phyloP scores from a whole-genome alignment of 805 yeast species.

The Metschnikowia lachancei region DNA sequence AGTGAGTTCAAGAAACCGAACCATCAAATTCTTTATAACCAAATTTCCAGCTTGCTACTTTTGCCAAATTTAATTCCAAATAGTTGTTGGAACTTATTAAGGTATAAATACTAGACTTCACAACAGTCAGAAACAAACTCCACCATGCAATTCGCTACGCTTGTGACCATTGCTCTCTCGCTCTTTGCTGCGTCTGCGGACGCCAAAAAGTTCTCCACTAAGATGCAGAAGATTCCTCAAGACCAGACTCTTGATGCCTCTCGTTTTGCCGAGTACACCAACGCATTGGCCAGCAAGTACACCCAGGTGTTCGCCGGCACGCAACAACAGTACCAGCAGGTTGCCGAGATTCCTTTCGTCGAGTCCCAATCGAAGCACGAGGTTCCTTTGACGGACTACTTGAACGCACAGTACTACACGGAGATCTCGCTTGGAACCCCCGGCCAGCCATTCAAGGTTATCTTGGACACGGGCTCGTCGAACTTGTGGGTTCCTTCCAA shows the following conservation, averaged over 20 bases:
- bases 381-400: slow-evolving; percentile 85
- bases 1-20: slow-evolving; percentile 1
- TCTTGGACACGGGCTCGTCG: slow-evolving; percentile 94
- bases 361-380: slow-evolving; percentile 43
- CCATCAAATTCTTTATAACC: background rate
- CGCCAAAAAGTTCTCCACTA: slow-evolving; percentile 54
- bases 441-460: slow-evolving; percentile 87
- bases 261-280: slow-evolving; percentile 51
- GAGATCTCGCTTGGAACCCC: slow-evolving; percentile 93
- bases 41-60: too few relatives aligned
- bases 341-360: slow-evolving; percentile 21
- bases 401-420: slow-evolving; percentile 94
- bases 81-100: too few relatives aligned
- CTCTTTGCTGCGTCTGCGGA: slow-evolving; percentile 38
- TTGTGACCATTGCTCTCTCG: slow-evolving; percentile 44
- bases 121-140: background rate
- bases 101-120: too few relatives aligned
- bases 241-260: slow-evolving; percentile 55
- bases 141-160: slow-evolving; percentile 36
- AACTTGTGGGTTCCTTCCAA: slow-evolving; percentile 94
- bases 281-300: slow-evolving; percentile 62
- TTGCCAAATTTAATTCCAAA: too few relatives aligned
- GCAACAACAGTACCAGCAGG: slow-evolving; percentile 21
- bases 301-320: slow-evolving; percentile 43
- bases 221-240: slow-evolving; percentile 56